A percentile compares a stretch with the other conserved stretches of the same genome.
phyloP scores from a whole-genome alignment of 1,284 basidiomycete species.

The Cutaneotrichosporon arboriforme region DNA sequence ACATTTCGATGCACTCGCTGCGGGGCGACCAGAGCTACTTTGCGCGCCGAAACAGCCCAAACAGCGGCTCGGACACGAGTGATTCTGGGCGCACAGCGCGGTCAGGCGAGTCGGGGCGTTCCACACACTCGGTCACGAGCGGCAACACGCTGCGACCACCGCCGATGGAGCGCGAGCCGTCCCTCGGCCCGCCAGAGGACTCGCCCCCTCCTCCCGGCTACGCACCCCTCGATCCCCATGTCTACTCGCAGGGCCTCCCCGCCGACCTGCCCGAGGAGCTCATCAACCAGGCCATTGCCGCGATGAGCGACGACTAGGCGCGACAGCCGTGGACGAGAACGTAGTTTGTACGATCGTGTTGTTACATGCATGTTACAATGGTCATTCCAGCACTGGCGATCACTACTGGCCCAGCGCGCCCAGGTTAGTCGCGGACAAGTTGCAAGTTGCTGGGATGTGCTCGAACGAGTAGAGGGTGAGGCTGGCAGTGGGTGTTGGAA shows the following conservation, averaged over 20 bases:
- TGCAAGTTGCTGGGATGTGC: neutral
- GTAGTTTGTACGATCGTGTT: neutral
- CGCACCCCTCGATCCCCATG: constrained; percentile 47
- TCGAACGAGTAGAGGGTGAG: neutral
- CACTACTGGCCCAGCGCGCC: too few species aligned
- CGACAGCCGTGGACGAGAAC: too few species aligned
- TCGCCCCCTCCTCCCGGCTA: constrained; percentile 45
- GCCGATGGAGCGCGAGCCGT: constrained; percentile 7
- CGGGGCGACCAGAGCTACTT: constrained; percentile 36
- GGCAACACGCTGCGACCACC: constrained; percentile 2
- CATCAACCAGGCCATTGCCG: constrained; percentile 46
- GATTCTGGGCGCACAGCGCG: neutral
- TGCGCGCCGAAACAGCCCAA: constrained; percentile 15
- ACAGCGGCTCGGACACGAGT: constrained; percentile 3
- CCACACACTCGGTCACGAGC: neutral
- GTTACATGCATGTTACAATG: too few species aligned
- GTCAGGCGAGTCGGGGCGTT: neutral
- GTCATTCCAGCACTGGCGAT: too few species aligned
- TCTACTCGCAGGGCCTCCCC: constrained; percentile 46
- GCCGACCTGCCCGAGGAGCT: constrained; percentile 48
- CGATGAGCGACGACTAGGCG: constrained; percentile 28
- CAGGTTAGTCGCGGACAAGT: neutral
- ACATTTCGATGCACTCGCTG: constrained; percentile 52
- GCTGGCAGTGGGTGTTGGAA: neutral
- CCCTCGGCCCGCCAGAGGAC: constrained; percentile 18